Percentiles rank a stretch among this genome's conserved stretches.
Conservation (phyloP, 441 rosid species). For the Isatis lusitanica region DNA sequence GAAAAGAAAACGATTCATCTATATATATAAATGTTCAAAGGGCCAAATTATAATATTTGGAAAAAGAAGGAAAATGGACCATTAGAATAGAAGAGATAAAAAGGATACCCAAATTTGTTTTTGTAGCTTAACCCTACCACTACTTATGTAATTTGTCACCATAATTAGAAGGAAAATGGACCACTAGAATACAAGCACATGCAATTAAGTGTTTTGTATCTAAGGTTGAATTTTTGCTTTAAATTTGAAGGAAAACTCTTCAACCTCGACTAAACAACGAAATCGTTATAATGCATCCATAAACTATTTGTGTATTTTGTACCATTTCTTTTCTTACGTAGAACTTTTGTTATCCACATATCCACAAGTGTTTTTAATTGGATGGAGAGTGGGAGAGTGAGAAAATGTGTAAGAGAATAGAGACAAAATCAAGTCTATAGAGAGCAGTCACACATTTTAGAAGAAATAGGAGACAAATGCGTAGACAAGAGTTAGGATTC, state of each 20-base stretch:
- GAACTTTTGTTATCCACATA: neutral
- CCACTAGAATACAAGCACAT: neutral
- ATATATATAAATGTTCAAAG: no score
- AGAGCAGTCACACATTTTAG: neutral
- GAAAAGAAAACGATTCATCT: no score
- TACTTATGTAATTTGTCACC: neutral
- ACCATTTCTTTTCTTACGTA: neutral
- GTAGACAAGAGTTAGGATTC: conserved; percentile 14
- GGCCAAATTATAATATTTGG: no score
- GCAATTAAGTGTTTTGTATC: neutral
- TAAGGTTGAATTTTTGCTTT: neutral
- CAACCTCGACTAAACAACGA: neutral
- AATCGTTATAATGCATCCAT: neutral
- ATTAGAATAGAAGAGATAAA: neutral
- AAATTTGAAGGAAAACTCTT: neutral
- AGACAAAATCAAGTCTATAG: neutral
- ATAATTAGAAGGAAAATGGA: no score
- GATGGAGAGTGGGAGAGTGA: neutral
- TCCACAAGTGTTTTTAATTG: no score
- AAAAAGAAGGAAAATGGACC: neutral
- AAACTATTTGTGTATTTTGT: neutral
- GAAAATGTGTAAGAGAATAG: no score
- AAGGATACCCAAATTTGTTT: neutral
- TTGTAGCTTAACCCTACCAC: neutral
- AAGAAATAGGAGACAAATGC: neutral